phyloP scores from a whole-genome alignment of 2,329 filamentous ascomycete species.

The Paraphoma chrysanthemicola region DNA sequence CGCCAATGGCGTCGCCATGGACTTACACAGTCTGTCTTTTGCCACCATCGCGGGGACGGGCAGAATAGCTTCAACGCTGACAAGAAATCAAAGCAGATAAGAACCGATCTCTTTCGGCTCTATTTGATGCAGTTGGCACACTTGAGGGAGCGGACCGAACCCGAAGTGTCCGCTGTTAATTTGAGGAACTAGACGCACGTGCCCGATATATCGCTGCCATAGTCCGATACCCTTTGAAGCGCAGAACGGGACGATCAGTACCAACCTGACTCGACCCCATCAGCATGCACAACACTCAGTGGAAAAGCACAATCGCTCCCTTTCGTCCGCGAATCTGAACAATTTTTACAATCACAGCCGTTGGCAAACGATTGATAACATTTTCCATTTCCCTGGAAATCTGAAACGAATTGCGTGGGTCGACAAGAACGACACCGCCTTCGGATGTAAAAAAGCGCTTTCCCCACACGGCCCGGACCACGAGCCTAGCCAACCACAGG shows the following conservation, averaged over 20 bases:
- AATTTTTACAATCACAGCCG: neutral
- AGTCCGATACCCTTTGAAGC: neutral
- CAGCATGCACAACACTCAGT: neutral
- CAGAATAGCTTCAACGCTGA: neutral
- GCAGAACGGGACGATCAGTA: neutral
- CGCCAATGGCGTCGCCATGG: neutral
- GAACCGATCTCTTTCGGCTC: neutral
- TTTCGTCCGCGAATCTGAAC: too few species aligned
- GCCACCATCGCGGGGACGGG: neutral
- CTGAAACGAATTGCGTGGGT: neutral
- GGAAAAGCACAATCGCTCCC: too few species aligned
- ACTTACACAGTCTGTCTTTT: neutral
- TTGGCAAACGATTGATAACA: neutral
- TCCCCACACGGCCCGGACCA: constrained; percentile 3
- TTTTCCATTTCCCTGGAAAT: neutral
- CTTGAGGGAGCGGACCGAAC: neutral
- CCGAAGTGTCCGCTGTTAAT: neutral
- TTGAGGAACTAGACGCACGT: neutral
- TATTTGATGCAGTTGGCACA: neutral
- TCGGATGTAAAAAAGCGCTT: neutral
- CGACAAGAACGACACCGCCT: neutral
- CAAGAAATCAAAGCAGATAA: neutral
- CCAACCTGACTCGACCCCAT: neutral
- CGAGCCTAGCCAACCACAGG: neutral
- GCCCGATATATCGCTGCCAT: neutral